Conservation (phyloP, 306 rosid genomes). For the Dryas drummondii region DNA sequence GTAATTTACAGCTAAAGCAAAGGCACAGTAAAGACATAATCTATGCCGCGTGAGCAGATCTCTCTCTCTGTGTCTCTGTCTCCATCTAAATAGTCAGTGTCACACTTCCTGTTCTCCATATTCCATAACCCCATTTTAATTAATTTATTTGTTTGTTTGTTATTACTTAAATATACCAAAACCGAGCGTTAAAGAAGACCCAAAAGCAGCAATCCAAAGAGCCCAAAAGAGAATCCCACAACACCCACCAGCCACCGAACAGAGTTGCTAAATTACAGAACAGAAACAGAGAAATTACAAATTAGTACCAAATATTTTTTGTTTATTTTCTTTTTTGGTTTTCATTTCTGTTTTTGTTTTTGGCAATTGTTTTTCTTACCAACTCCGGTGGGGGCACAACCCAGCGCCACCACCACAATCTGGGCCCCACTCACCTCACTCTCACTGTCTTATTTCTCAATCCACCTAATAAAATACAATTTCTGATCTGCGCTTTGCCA, state of each 20-base stretch:
- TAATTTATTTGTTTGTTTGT: neutral
- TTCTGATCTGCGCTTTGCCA: slow-evolving; percentile 1
- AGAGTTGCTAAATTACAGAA: neutral
- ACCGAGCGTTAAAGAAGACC: neutral
- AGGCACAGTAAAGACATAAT: slow-evolving; percentile 10
- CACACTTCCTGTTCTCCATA: no score
- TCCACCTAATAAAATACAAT: neutral
- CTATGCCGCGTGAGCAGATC: slow-evolving; percentile 43
- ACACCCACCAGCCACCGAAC: neutral
- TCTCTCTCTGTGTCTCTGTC: neutral
- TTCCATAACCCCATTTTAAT: neutral
- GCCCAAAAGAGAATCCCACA: neutral
- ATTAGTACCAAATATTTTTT: neutral
- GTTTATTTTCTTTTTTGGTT: neutral
- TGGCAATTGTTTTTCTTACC: slow-evolving; percentile 20
- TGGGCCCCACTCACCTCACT: slow-evolving; percentile 53
- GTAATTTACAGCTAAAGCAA: no score
- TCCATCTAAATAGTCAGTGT: neutral
- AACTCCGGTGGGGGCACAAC: slow-evolving; percentile 43
- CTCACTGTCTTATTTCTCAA: slow-evolving; percentile 19
- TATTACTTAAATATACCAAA: neutral
- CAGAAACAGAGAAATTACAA: neutral
- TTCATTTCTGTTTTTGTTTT: neutral
- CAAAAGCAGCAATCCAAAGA: no score
- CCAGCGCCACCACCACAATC: slow-evolving; percentile 42